These are phyloP conservation scores for Leccinum pachyderme DNA, from an alignment of 1,284 basidiomycete species.

Conservation along the genomic window DNA sequence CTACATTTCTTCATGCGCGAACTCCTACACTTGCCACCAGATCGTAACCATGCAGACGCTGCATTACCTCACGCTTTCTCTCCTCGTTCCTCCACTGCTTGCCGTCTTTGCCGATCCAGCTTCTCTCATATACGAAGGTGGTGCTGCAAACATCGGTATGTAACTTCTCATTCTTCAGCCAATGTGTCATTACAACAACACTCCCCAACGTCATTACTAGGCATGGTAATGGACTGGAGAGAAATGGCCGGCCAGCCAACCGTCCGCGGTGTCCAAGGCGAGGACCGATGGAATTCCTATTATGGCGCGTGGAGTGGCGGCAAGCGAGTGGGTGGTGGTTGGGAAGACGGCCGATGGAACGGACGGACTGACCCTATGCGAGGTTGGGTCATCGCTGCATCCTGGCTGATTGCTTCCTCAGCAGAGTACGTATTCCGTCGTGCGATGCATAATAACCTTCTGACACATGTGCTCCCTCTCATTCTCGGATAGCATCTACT, in stretches of 20 bases:
- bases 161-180: slow-evolving; percentile 2
- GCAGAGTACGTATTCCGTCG: slow-evolving; percentile 65
- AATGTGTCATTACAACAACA: not conserved
- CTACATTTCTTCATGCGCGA: not conserved
- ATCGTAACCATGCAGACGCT: slow-evolving; percentile 90
- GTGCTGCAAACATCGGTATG: slow-evolving; percentile 77
- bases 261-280: slow-evolving; percentile 57
- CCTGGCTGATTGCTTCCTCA: slow-evolving; percentile 77
- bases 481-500: slow-evolving; percentile 65
- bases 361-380: slow-evolving; percentile 69
- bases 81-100: slow-evolving; percentile 83
- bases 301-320: slow-evolving; percentile 77
- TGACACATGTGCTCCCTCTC: slow-evolving; percentile 20
- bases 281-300: slow-evolving; percentile 62
- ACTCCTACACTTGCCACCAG: slow-evolving; percentile 40
- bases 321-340: slow-evolving; percentile 59
- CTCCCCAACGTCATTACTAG: slow-evolving; percentile 34
- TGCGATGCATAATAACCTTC: not conserved
- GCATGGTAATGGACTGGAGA: slow-evolving; percentile 96
- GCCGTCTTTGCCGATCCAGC: slow-evolving; percentile 70
- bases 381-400: slow-evolving; percentile 84
- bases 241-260: slow-evolving; percentile 87
- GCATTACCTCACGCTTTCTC: slow-evolving; percentile 86
- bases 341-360: slow-evolving; percentile 50
- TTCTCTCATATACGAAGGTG: slow-evolving; percentile 82